phyloP scores from a whole-genome alignment of 306 rosid genomes.

The Pyrus communis region DNA sequence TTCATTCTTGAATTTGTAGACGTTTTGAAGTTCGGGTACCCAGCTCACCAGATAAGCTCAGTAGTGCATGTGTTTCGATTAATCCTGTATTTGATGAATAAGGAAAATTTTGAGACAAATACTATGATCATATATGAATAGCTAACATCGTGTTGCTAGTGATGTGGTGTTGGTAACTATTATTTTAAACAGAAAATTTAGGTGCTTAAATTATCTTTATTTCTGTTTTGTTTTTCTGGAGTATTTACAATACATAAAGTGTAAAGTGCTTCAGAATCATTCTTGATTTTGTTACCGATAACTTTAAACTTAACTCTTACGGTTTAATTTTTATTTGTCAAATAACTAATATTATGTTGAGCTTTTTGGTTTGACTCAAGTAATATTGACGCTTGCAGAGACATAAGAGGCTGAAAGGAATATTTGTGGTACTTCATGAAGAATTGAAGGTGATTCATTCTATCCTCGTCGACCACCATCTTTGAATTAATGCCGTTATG shows the following conservation, averaged over 20 bases:
- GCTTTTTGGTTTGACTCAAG: neutral
- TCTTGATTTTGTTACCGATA: neutral
- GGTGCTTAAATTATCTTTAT: neutral
- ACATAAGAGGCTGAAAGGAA: slow-evolving; percentile 77
- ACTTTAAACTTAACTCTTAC: neutral
- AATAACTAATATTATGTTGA: neutral
- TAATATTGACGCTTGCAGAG: slow-evolving; percentile 55
- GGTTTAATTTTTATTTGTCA: neutral
- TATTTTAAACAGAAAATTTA: neutral
- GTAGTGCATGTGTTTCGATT: neutral
- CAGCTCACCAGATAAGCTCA: neutral
- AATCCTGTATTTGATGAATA: neutral
- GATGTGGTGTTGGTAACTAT: neutral
- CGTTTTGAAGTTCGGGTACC: neutral
- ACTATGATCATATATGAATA: neutral
- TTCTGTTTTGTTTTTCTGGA: neutral
- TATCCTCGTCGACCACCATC: neutral
- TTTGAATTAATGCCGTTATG: neutral
- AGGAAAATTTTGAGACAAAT: neutral
- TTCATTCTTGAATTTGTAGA: neutral
- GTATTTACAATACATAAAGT: neutral
- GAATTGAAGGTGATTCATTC: slow-evolving; percentile 63
- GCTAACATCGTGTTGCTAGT: neutral
- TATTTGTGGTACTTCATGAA: slow-evolving; percentile 79
- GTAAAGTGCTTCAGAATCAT: neutral